phyloP scores from a whole-genome alignment of 371 early-diverging fungal genomes.

The Choanephora cucurbitarum region DNA sequence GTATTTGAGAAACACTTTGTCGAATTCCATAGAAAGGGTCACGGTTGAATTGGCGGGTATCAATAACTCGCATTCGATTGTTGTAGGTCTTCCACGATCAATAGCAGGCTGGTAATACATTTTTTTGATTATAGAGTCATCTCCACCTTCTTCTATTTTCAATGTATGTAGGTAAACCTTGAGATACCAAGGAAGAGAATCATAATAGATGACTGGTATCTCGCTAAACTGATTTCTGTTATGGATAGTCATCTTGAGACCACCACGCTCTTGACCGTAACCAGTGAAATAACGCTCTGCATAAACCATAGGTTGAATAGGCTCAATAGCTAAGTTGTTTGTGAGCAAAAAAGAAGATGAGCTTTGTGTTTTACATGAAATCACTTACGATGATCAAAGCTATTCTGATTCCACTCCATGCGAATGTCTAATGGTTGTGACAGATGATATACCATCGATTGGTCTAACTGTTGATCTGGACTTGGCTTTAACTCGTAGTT shows the following conservation, averaged over 20 bases:
- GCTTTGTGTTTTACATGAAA: neutral
- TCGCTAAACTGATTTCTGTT: constrained; percentile 57
- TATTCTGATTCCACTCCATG: constrained; percentile 44
- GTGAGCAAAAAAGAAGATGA: neutral
- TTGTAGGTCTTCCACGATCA: constrained; percentile 80
- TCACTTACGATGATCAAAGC: constrained; percentile 48
- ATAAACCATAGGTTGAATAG: constrained; percentile 53
- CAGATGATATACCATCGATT: constrained; percentile 45
- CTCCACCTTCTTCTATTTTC: constrained; percentile 45
- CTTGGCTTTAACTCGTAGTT: constrained; percentile 42
- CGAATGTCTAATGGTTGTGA: constrained; percentile 42
- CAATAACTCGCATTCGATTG: constrained; percentile 71
- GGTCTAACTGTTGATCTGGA: constrained; percentile 8
- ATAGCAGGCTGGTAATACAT: constrained; percentile 74
- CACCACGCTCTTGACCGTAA: constrained; percentile 85
- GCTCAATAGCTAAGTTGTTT: constrained; percentile 40
- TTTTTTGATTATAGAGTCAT: constrained; percentile 45
- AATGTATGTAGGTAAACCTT: constrained; percentile 90
- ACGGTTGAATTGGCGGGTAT: constrained; percentile 73
- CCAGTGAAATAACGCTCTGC: constrained; percentile 81
- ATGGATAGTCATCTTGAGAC: constrained; percentile 69
- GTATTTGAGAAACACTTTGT: constrained; percentile 89
- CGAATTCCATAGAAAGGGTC: constrained; percentile 75
- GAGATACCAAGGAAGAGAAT: constrained; percentile 90
- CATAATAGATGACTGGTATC: constrained; percentile 66